Conservation (phyloP, 2,329 filamentous ascomycete species). For the Phialophora expanda region DNA sequence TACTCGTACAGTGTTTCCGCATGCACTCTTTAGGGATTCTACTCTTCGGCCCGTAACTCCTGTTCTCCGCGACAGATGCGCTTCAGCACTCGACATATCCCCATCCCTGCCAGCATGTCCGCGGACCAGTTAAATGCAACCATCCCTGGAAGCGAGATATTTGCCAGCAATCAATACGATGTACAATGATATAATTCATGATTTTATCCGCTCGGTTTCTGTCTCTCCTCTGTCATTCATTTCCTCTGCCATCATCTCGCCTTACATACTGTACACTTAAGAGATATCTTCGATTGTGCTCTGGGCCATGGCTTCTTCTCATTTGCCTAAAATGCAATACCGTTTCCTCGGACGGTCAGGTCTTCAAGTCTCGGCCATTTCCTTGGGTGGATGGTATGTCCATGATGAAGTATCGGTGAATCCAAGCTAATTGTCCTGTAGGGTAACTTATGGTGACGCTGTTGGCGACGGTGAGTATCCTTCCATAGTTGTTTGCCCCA, state of each 20-base stretch:
- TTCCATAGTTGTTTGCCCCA: neutral
- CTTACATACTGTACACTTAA: neutral
- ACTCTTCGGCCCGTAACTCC: neutral
- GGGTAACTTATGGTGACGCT: constrained; percentile 77
- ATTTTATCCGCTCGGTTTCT: neutral
- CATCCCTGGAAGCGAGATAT: neutral
- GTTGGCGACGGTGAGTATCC: constrained; percentile 64
- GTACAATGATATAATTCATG: neutral
- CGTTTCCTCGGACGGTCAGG: constrained; percentile 73
- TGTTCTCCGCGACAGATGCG: neutral
- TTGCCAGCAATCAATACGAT: neutral
- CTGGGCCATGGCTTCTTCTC: constrained; percentile 27
- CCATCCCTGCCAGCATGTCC: neutral
- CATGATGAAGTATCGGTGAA: neutral
- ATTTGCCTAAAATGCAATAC: constrained; percentile 67
- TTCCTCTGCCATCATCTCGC: neutral
- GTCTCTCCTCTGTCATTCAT: neutral
- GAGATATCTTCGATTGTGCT: neutral
- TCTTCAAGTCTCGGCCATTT: constrained; percentile 74
- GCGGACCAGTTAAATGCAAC: constrained; percentile 15
- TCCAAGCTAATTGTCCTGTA: constrained; percentile 7
- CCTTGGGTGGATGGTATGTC: constrained; percentile 59
- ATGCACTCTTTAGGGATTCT: neutral
- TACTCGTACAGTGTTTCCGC: neutral
- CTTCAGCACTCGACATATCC: neutral